Evolutionary conservation across 2,329 filamentous ascomycete species (phyloP), one percentile per base, ranked within the genome.

Genomic region (Helminthosporium solani): DNA sequence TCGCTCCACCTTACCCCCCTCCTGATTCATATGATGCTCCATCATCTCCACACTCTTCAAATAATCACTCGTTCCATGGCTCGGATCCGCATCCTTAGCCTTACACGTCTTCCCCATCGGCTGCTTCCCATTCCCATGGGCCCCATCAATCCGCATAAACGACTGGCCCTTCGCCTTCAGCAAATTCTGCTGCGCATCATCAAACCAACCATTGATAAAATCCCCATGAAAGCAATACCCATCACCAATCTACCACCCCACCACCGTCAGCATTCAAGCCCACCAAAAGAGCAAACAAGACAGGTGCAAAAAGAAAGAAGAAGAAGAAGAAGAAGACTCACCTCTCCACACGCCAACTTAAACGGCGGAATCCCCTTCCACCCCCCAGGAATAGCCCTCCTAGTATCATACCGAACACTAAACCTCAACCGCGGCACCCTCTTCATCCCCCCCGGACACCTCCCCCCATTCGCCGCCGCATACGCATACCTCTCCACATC

Each of bases 141-240:
- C 49, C 6, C 71, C 70, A 42, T 62, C 52, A 33, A 73, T 63
- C 2, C 51, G 50, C 19, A 50, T 55, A 38, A 67, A 74, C 9
- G 23, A 46, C 31, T 67, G 50, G 9, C 53, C 51, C 48, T 67
- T 68, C 39, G 68, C 63, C 36, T 58, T 58, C 15, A 74, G 44
- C 69, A 74, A 68, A 37, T 70, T 70, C 46, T 58, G 42, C 2
- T 66, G 68, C 1, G 61, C 66, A 48, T 73, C 68, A 9, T 61
- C 57, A 8, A 66, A 53, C 73, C 73, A 75, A 2, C 53, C 73
- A 35, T 74, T 74, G 53, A 75, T 72, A 36, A 75, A 75, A 45
- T 75, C 73, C 1, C 73, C 71, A 50, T 75, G 72, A 7, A 63
- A 61, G 59, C 69, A 70, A 50, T 65, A 74, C 12, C 50, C 51